Conservation (phyloP, 2,329 filamentous ascomycete species). For the Bipolaris gigantea region DNA sequence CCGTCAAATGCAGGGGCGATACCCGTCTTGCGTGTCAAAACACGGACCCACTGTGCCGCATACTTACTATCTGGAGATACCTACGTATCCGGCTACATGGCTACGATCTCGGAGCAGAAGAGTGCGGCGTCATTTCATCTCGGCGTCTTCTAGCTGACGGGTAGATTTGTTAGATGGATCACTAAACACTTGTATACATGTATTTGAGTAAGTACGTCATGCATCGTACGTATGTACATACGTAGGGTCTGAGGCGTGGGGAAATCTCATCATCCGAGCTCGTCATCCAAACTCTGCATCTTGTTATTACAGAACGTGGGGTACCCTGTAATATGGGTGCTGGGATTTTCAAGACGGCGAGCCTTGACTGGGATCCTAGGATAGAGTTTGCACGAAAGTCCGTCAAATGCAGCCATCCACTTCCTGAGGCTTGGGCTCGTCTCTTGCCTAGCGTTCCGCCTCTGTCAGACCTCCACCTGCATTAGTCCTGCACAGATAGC, state of each 20-base stretch:
- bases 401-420: conserved; percentile 11
- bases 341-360: not conserved
- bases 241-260: not conserved
- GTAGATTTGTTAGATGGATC: not conserved
- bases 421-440: not conserved
- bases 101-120: not conserved
- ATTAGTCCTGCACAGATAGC: conserved; percentile 4
- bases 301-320: not conserved
- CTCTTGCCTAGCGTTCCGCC: conserved; percentile 3
- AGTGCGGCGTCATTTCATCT: not conserved
- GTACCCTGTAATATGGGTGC: not conserved
- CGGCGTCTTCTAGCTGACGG: not conserved
- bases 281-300: not conserved
- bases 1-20: not conserved
- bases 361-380: not conserved
- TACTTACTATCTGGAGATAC: too few relatives aligned
- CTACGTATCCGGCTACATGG: too few relatives aligned
- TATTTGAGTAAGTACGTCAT: too few relatives aligned
- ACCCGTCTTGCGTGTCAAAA: not conserved
- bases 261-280: not conserved
- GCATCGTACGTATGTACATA: not conserved
- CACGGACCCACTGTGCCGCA: not conserved
- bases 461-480: conserved; percentile 5
- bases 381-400: conserved; percentile 5
- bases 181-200: too few relatives aligned